These are phyloP conservation scores for Papiliotrema nemorosa DNA, from an alignment of 1,284 basidiomycete species.

Conservation along the genomic window DNA sequence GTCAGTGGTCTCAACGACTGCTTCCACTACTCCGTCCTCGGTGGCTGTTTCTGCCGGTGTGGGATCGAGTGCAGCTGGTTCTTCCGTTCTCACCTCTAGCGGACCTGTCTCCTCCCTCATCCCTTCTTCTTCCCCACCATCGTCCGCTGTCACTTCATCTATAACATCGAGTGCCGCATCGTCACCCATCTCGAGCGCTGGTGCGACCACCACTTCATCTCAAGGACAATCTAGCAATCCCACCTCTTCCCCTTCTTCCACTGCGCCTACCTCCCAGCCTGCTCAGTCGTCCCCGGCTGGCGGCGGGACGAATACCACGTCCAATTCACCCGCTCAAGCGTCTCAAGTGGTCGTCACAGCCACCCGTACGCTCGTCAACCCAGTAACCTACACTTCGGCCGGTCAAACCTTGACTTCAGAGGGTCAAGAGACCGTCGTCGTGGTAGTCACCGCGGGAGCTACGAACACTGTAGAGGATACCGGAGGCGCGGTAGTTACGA, in stretches of 20 bases:
- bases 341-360: conserved; percentile 8
- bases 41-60: no score
- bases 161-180: background rate
- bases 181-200: background rate
- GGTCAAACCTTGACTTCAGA: conserved; percentile 7
- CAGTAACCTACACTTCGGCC: conserved; percentile 3
- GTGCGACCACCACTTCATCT: background rate
- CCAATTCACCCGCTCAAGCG: conserved; percentile 1
- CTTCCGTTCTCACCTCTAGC: background rate
- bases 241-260: background rate
- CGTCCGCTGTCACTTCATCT: background rate
- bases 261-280: conserved; percentile 1
- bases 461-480: no score
- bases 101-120: background rate
- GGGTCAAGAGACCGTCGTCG: conserved; percentile 8
- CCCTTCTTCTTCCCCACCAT: background rate
- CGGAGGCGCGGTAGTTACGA: conserved; percentile 11
- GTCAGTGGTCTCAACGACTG: no score
- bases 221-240: background rate
- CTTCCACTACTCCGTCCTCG: no score
- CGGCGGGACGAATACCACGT: no score
- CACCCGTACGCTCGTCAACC: conserved; percentile 6
- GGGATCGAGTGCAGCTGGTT: background rate
- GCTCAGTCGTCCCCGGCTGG: background rate
- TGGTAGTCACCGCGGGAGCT: conserved; percentile 10